Conservation (phyloP, 2,329 filamentous ascomycete species). For the Orbilia javanica region DNA sequence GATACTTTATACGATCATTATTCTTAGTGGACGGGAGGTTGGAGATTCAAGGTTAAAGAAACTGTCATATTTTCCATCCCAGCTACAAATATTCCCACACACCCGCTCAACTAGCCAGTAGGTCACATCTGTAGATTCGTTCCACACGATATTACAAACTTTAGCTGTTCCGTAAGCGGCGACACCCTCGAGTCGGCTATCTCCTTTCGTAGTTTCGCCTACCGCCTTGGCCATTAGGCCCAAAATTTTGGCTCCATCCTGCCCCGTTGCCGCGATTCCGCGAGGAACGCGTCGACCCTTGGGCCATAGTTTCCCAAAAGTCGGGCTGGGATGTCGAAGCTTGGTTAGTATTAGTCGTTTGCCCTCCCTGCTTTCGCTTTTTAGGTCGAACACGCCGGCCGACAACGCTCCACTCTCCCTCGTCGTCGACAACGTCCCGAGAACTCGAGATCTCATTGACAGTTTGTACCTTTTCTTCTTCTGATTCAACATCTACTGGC, state of each 20-base stretch:
- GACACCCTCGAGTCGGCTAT: background rate
- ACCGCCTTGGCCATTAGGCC: slow-evolving; percentile 4
- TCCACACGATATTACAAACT: no score
- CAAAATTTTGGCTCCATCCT: background rate
- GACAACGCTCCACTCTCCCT: background rate
- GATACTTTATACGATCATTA: slow-evolving; percentile 53
- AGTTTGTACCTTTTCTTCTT: background rate
- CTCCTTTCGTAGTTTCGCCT: background rate
- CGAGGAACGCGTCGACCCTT: background rate
- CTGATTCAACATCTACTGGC: background rate
- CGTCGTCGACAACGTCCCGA: background rate
- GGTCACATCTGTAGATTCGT: no score
- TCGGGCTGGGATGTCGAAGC: background rate
- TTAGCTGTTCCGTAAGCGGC: no score
- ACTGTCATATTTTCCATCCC: background rate
- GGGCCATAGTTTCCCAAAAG: background rate
- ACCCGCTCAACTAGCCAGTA: no score
- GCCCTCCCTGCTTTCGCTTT: background rate
- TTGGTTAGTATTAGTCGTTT: background rate
- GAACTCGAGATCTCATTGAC: background rate
- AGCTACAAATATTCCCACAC: background rate
- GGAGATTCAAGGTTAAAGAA: slow-evolving; percentile 2
- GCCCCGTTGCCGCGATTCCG: background rate
- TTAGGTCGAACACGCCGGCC: background rate
- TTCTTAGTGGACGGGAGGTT: slow-evolving; percentile 19